phyloP scores from a whole-genome alignment of 2,329 filamentous ascomycete species.

The Didymella lethalis region DNA sequence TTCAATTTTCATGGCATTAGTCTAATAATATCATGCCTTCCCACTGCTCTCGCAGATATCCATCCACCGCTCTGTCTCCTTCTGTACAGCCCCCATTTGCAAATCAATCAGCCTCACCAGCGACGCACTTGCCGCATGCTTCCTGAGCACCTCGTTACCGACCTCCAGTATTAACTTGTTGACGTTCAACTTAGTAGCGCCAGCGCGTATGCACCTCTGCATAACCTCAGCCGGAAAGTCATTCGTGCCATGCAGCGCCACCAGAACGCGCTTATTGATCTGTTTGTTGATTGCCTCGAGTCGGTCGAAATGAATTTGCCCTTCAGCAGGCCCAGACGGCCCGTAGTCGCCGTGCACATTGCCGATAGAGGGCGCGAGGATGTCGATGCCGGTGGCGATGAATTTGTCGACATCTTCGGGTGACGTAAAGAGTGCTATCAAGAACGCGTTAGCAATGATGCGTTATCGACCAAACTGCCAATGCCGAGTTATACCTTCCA shows the following conservation, averaged over 20 bases:
- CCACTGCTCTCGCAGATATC: conserved; percentile 58
- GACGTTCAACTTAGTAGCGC: conserved; percentile 66
- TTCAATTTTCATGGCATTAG: no score
- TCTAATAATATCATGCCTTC: conserved; percentile 45
- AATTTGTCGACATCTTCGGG: conserved; percentile 74
- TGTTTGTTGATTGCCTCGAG: conserved; percentile 42
- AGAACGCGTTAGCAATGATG: no score
- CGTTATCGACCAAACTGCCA: not conserved
- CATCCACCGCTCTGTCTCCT: conserved; percentile 59
- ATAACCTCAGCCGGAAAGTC: conserved; percentile 62
- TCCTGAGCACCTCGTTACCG: conserved; percentile 54
- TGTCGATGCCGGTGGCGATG: conserved; percentile 73
- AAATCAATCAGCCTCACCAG: conserved; percentile 54
- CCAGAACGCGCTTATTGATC: conserved; percentile 54
- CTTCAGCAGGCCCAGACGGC: conserved; percentile 58
- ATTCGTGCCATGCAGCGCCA: conserved; percentile 66
- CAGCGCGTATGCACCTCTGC: conserved; percentile 60
- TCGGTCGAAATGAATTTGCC: conserved; percentile 45
- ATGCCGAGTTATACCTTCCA: conserved; percentile 56
- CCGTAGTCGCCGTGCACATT: conserved; percentile 80
- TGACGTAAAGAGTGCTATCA: conserved; percentile 64
- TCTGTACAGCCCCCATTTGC: conserved; percentile 55
- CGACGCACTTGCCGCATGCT: conserved; percentile 46
- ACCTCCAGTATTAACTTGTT: conserved; percentile 62
- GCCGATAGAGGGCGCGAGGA: conserved; percentile 76